phyloP scores from a whole-genome alignment of 495 filamentous ascomycete species.

The Aspergillus asperescens region DNA sequence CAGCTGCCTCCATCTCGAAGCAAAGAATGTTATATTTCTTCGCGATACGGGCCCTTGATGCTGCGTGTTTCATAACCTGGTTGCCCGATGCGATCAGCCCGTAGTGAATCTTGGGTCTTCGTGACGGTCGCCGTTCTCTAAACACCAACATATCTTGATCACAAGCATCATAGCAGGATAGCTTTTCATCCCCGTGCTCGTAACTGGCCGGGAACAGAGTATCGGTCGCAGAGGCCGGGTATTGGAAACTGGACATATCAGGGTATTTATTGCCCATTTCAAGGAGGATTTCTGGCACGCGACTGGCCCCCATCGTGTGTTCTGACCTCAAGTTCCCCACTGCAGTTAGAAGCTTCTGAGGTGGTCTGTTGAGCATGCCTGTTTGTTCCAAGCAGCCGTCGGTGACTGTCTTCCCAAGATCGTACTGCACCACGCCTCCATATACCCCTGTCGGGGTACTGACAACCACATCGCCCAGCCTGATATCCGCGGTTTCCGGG shows the following conservation, averaged over 20 bases:
- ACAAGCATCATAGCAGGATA: not conserved
- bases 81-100: slow-evolving; percentile 19
- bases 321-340: slow-evolving; percentile 18
- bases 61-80: slow-evolving; percentile 14
- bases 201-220: not conserved
- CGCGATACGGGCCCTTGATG: slow-evolving; percentile 12
- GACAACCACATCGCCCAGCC: slow-evolving; percentile 36
- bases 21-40: slow-evolving; percentile 25
- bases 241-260: not conserved
- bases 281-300: slow-evolving; percentile 14
- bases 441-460: slow-evolving; percentile 15
- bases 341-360: slow-evolving; percentile 25
- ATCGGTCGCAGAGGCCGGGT: not conserved
- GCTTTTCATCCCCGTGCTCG: not conserved
- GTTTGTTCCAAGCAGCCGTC: slow-evolving; percentile 29
- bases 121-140: not conserved
- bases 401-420: slow-evolving; percentile 30
- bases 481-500: slow-evolving; percentile 25
- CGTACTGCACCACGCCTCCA: slow-evolving; percentile 33
- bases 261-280: slow-evolving; percentile 9
- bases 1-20: slow-evolving; percentile 47
- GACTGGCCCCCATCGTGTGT: not conserved
- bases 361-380: slow-evolving; percentile 32
- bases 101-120: slow-evolving; percentile 12
- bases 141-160: not conserved